Conservation (phyloP, 345 rosid species). For the Acer yangbiense region DNA sequence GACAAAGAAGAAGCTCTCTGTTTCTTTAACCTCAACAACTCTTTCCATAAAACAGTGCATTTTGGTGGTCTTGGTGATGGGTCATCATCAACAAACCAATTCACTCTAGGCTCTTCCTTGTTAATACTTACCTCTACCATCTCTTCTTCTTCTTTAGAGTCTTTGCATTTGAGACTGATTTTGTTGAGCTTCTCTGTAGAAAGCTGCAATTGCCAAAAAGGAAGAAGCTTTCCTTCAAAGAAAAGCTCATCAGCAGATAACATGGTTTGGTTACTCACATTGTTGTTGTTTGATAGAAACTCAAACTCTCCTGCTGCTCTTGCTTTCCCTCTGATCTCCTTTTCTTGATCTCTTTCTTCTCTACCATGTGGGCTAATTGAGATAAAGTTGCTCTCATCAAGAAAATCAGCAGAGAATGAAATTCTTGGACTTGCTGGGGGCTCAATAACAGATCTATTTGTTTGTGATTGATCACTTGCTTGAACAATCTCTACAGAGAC, state of each 20-base stretch:
- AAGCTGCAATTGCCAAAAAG: slow-evolving; percentile 83
- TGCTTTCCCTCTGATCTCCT: slow-evolving; percentile 30
- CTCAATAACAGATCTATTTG: slow-evolving; percentile 39
- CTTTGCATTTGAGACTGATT: slow-evolving; percentile 47
- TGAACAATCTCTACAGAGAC: slow-evolving; percentile 52
- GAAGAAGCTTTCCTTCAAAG: slow-evolving; percentile 85
- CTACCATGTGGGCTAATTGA: slow-evolving; percentile 59
- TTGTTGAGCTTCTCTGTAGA: slow-evolving; percentile 63
- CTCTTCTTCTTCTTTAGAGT: slow-evolving; percentile 30
- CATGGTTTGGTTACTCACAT: slow-evolving; percentile 52
- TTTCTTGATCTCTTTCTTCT: slow-evolving; percentile 26
- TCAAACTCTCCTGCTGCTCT: slow-evolving; percentile 73
- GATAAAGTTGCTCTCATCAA: slow-evolving; percentile 61
- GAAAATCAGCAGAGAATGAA: slow-evolving; percentile 84
- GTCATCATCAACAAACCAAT: slow-evolving; percentile 90
- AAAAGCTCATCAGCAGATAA: slow-evolving; percentile 87
- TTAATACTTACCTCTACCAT: slow-evolving; percentile 20
- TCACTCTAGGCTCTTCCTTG: slow-evolving; percentile 48
- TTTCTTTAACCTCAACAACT: slow-evolving; percentile 81
- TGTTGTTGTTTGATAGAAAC: slow-evolving; percentile 57
- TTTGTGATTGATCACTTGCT: slow-evolving; percentile 15
- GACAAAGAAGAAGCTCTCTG: slow-evolving; percentile 58
- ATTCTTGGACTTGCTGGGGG: slow-evolving; percentile 66
- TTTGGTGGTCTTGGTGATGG: slow-evolving; percentile 98
- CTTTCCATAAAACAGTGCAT: slow-evolving; percentile 95